Evolutionary conservation across 2,329 filamentous ascomycete species (phyloP), one percentile per base, ranked within the genome.

Genomic region (Aspergillus udagawae): DNA sequence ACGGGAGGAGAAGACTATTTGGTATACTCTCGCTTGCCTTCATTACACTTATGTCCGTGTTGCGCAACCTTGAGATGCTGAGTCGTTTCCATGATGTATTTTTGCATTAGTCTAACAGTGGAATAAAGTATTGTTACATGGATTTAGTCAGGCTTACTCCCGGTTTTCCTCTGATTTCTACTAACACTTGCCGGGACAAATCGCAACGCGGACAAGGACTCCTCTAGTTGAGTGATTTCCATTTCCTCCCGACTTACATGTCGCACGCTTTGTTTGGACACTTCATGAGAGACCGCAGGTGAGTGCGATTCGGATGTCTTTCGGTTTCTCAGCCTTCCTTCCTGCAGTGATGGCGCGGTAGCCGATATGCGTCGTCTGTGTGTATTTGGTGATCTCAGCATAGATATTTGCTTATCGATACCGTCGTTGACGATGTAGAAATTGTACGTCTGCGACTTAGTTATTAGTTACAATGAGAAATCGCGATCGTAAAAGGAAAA

Each of bases 391-490:
- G 67, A 65, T 51, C 85, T 79, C 12, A 97, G 79, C 75, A 99
- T 85, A 20, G 91, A 96, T 47, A 81, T 86, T 52, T 90, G 85
- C 50, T 88, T 88, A 68, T 97, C 93, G 59, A 97, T 90, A n/a
- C 94, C 94, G 60, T 91, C 86, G 63, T 92, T 90, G 2, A 95
- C 88, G 53, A 97, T 84, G 51, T 86, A 85, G 67, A 95, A 96
- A 74, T 95, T 93, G 75, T 92, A 96, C 67, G 90, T 89, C 76
- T 80, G 66, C 3, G 47, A 50, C 47, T 3, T 17, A 4, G 20
- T 10, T 28, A 12, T 44, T 32, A 51, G 35, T 29, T 20, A 23
- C 41, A n/a, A 27, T 27, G 4, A 20, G 10, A 9, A 21, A 6
- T 20, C 6, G 44, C n/a, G 50, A 20, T 14, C 20, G 10, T n/a